Conservation (phyloP, 106 monocot species). For the Dendrobium huoshanense region DNA sequence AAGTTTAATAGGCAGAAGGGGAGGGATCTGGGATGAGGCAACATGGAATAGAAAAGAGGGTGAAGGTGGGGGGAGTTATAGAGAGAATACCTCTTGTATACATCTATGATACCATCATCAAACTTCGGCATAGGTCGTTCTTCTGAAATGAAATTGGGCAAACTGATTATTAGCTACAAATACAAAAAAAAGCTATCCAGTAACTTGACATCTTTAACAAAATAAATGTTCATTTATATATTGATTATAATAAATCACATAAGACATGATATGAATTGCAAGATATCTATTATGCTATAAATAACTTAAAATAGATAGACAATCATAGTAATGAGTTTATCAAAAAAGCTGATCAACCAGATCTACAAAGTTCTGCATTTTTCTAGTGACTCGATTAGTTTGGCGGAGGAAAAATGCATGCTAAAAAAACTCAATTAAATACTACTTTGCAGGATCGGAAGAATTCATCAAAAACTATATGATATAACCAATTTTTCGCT, state of each 20-base stretch:
- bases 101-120: conserved; percentile 61
- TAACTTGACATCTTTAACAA: not conserved
- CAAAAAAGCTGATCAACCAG: not conserved
- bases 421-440: not conserved
- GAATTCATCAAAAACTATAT: not conserved
- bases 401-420: not conserved
- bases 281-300: not conserved
- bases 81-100: conserved; percentile 61
- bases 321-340: not conserved
- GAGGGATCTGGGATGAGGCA: not conserved
- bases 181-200: not conserved
- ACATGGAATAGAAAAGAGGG: not conserved
- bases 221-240: not conserved
- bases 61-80: not conserved
- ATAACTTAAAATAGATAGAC: not conserved
- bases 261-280: not conserved
- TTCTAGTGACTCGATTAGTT: not conserved
- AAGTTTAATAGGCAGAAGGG: not conserved
- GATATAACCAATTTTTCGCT: not conserved
- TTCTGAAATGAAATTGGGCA: conserved; percentile 25
- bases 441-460: not conserved
- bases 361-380: too few species aligned
- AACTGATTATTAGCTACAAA: not conserved
- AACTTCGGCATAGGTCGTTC: conserved; percentile 58
- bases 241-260: not conserved